A percentile compares a stretch with the other conserved stretches of the same genome.
Evolutionary conservation across 495 filamentous ascomycete genomes (phyloP).

Genomic region (Amorphotheca resinae): DNA sequence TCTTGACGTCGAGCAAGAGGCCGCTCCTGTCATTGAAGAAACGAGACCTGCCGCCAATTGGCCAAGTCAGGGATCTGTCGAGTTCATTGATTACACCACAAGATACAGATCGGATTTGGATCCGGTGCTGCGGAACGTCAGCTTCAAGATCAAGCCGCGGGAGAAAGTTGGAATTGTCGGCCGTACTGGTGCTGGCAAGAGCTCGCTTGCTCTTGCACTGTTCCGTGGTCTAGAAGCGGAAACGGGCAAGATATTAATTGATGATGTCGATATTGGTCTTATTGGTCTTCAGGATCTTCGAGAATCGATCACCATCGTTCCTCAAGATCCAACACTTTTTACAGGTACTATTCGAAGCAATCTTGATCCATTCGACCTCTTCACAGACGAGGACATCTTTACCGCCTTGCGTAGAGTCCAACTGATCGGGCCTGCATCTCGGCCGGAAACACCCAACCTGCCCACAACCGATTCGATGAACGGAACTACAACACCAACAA

Average conservation of each 20-base stretch:
- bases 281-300: conserved; percentile 89
- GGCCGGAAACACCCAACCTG: conserved; percentile 6
- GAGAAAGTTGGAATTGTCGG: conserved; percentile 98
- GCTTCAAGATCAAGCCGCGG: conserved; percentile 70
- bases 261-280: conserved; percentile 73
- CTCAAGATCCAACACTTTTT: conserved; percentile 96
- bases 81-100: conserved; percentile 80
- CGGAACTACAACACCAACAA: conserved; percentile 26
- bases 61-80: conserved; percentile 75
- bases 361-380: conserved; percentile 84
- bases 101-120: conserved; percentile 83
- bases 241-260: conserved; percentile 77
- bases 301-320: conserved; percentile 92
- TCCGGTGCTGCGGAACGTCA: conserved; percentile 68
- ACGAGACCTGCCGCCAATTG: conserved; percentile 65
- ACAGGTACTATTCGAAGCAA: conserved; percentile 92
- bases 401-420: conserved; percentile 81
- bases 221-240: conserved; percentile 96
- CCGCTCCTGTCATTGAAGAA: conserved; percentile 61
- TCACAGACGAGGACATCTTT: conserved; percentile 89
- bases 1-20: conserved; percentile 92
- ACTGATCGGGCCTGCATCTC: conserved; percentile 49
- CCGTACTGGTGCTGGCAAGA: conserved; percentile 93
- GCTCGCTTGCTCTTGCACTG: conserved; percentile 86
- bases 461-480: conserved; percentile 17